Evolutionary conservation across 2,329 filamentous ascomycete species (phyloP).

Genomic region (Aspergillus ochraceoroseus): DNA sequence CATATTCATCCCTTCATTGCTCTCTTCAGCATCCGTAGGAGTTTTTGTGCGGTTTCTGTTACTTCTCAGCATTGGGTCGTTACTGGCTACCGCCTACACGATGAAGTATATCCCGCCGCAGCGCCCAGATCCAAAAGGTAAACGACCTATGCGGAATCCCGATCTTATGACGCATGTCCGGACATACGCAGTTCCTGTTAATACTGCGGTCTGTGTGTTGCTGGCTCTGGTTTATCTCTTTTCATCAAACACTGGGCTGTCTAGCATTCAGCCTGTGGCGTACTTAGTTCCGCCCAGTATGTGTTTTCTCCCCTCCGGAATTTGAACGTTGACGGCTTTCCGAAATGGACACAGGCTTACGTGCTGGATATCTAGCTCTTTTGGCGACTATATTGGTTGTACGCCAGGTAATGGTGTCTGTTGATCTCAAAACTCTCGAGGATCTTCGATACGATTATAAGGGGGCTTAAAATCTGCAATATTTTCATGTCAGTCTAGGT

Average conservation of each 20-base stretch:
- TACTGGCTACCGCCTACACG: slow-evolving; percentile 37
- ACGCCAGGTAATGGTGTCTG: slow-evolving; percentile 36
- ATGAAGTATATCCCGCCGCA: slow-evolving; percentile 33
- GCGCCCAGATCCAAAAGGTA: slow-evolving; percentile 28
- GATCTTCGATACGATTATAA: slow-evolving; percentile 42
- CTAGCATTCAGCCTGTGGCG: slow-evolving; percentile 24
- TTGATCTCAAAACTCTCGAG: slow-evolving; percentile 38
- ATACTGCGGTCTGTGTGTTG: slow-evolving; percentile 29
- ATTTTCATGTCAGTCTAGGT: too few relatives aligned
- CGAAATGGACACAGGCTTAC: slow-evolving; percentile 23
- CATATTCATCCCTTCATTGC: slow-evolving; percentile 30
- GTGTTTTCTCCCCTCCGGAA: slow-evolving; percentile 12
- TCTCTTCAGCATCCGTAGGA: slow-evolving; percentile 25
- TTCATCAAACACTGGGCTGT: slow-evolving; percentile 14
- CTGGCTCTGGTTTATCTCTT: slow-evolving; percentile 30
- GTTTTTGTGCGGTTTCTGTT: slow-evolving; percentile 26
- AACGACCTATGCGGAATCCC: slow-evolving; percentile 25
- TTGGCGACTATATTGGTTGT: slow-evolving; percentile 31
- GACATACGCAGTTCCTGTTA: slow-evolving; percentile 26
- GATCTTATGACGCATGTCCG: slow-evolving; percentile 21
- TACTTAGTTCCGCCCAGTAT: slow-evolving; percentile 40
- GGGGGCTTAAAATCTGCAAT: slow-evolving; percentile 40
- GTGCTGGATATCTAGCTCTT: slow-evolving; percentile 32
- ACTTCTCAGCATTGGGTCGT: slow-evolving; percentile 34
- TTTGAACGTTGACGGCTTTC: slow-evolving; percentile 3